Evolutionary conservation across 371 early-diverging fungal species (phyloP), one percentile per base, ranked within the genome.

Genomic region (Mucor sp.): DNA sequence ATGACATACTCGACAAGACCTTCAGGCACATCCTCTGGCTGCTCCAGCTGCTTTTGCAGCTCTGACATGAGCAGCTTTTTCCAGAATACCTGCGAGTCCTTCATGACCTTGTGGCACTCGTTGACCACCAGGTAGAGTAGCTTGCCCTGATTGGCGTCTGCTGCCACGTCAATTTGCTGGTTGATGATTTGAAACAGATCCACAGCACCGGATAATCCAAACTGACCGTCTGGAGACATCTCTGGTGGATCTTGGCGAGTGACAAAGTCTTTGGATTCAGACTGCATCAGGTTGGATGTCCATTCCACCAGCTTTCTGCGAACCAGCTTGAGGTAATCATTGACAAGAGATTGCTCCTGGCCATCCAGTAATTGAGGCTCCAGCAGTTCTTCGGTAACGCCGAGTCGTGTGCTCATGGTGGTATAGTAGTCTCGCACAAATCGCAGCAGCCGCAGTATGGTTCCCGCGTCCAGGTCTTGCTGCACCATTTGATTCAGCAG

Each of bases 141-240:
- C 60, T 89, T 92, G 17, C 92, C 93, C n/a, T 93, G 90, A 56
- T 91, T 90, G 2, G 94, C 91, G 30, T 91, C 88, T 19, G 86
- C 84, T 0, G 94, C 97, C 9, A 97, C 79, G 59, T 95, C 95
- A 41, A 99, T 89, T 71, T 98, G 97, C 81, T 98, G 97, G 74
- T 96, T 97, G 68, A 98, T 88, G 82, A 98, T 97, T 75, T 97
- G 94, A 77, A 97, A 97, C 71, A 97, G 82, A 59, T 95, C 91
- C 19, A 93, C 90, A 3, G 95, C 87, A 4, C 92, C 93, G 15
- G 91, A 79, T 60, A 96, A 85, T 19, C 91, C 85, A 69, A 94
- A 97, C 50, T 89, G 85, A 12, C 91, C 92, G 67, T 90, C 90
- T 19, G 85, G 84, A 64, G 93, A 91, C 70, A 82, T 80, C 50